phyloP scores from a whole-genome alignment of 768 basidiomycete species.

The Tephrocybe sp. region DNA sequence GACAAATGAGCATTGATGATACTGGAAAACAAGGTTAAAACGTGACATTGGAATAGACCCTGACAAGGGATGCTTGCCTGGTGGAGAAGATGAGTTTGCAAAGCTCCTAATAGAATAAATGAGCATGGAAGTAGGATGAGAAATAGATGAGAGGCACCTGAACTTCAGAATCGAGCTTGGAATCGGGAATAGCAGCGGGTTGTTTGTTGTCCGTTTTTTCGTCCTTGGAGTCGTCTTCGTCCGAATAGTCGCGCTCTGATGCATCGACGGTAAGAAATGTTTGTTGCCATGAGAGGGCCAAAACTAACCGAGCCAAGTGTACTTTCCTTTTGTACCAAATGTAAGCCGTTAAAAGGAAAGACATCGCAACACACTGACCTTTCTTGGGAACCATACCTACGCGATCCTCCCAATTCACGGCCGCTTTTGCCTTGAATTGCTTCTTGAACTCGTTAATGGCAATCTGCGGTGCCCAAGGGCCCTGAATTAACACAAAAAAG shows the following conservation, averaged over 20 bases:
- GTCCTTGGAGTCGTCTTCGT: conserved; percentile 43
- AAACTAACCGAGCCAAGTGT: conserved; percentile 53
- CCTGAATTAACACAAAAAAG: conserved; percentile 29
- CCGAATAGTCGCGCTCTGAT: conserved; percentile 53
- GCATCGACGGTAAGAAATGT: not conserved
- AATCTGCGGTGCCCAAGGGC: conserved; percentile 38
- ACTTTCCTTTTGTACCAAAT: conserved; percentile 44
- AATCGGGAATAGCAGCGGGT: conserved; percentile 44
- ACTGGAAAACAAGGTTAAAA: conserved; percentile 25
- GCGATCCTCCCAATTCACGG: conserved; percentile 47
- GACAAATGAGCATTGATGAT: conserved; percentile 54
- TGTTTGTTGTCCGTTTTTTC: conserved; percentile 25
- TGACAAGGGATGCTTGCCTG: too few relatives aligned
- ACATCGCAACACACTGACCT: conserved; percentile 29
- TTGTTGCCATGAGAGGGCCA: not conserved
- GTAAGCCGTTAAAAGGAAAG: not conserved
- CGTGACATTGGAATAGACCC: too few relatives aligned
- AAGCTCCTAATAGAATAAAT: conserved; percentile 31
- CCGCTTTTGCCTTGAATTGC: conserved; percentile 59
- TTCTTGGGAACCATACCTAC: conserved; percentile 51
- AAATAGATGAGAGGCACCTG: conserved; percentile 30
- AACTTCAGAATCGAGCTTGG: conserved; percentile 40
- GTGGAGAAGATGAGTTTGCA: conserved; percentile 55
- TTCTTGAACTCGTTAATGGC: conserved; percentile 58
- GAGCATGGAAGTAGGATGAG: not conserved